phyloP scores from a whole-genome alignment of 345 rosid genomes.

The Lepidium sativum region DNA sequence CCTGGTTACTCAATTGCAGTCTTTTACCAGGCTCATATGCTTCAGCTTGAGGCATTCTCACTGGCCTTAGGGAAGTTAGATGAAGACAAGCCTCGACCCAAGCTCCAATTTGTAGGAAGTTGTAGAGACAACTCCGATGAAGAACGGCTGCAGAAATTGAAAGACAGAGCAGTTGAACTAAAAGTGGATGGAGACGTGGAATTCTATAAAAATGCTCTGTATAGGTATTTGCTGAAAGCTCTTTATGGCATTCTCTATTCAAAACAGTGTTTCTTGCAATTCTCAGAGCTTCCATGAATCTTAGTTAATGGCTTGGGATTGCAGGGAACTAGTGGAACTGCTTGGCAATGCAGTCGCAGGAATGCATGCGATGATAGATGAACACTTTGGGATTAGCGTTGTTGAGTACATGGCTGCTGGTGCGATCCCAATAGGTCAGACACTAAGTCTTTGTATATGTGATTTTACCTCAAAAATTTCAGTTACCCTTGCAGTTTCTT shows the following conservation, averaged over 20 bases:
- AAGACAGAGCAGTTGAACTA: slow-evolving; percentile 62
- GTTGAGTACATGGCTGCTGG: slow-evolving; percentile 98
- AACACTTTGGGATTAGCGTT: slow-evolving; percentile 86
- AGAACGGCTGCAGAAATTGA: slow-evolving; percentile 64
- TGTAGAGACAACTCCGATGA: slow-evolving; percentile 81
- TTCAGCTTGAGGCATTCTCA: slow-evolving; percentile 90
- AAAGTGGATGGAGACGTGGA: slow-evolving; percentile 57
- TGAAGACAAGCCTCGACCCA: slow-evolving; percentile 46
- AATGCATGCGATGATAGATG: slow-evolving; percentile 76
- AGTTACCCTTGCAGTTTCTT: background rate
- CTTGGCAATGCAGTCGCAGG: slow-evolving; percentile 75
- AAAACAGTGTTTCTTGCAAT: background rate
- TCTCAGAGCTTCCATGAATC: background rate
- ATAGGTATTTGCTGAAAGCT: slow-evolving; percentile 43
- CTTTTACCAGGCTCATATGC: slow-evolving; percentile 67
- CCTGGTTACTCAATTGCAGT: slow-evolving; percentile 25
- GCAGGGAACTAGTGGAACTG: slow-evolving; percentile 68
- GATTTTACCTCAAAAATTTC: background rate
- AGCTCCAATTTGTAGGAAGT: slow-evolving; percentile 91
- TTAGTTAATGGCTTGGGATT: background rate
- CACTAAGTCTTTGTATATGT: background rate
- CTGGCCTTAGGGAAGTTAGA: slow-evolving; percentile 48
- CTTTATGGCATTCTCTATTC: background rate
- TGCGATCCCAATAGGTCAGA: slow-evolving; percentile 81
- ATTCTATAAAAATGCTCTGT: slow-evolving; percentile 61